Evolutionary conservation across 441 rosid species (phyloP).

Genomic region (Brassica hybrid): DNA sequence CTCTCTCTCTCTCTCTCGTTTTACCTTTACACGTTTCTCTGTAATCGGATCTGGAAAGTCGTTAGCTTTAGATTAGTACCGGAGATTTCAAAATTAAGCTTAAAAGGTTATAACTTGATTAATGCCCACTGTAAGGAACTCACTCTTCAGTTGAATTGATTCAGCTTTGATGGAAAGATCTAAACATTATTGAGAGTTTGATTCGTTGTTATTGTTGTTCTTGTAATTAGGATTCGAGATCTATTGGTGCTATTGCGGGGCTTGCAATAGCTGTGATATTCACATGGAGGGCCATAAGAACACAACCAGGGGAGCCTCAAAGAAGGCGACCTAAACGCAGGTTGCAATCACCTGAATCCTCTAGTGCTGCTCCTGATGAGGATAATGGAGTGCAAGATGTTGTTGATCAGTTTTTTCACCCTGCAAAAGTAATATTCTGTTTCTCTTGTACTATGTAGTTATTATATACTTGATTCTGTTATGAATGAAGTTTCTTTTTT

Average conservation of each 20-base stretch:
- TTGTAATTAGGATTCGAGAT: conserved; percentile 70
- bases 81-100: background rate
- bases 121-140: background rate
- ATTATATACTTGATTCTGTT: background rate
- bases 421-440: conserved; percentile 56
- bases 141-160: conserved; percentile 20
- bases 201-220: background rate
- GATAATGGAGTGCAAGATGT: too few relatives aligned
- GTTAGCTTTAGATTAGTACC: background rate
- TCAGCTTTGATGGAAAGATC: too few relatives aligned
- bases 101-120: background rate
- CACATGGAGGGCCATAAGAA: conserved; percentile 79
- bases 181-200: background rate
- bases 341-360: background rate
- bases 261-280: conserved; percentile 89
- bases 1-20: conserved; percentile 29
- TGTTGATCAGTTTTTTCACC: conserved; percentile 79
- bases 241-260: conserved; percentile 94
- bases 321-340: conserved; percentile 82
- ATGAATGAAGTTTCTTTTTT: conserved; percentile 26
- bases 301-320: conserved; percentile 57
- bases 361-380: conserved; percentile 12
- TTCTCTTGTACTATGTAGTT: conserved; percentile 5
- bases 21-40: background rate
- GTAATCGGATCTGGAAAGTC: conserved; percentile 42